Evolutionary conservation across 805 yeast species (phyloP), one percentile per base, ranked within the genome.

Genomic region (Suhomyces tanzawaensis): DNA sequence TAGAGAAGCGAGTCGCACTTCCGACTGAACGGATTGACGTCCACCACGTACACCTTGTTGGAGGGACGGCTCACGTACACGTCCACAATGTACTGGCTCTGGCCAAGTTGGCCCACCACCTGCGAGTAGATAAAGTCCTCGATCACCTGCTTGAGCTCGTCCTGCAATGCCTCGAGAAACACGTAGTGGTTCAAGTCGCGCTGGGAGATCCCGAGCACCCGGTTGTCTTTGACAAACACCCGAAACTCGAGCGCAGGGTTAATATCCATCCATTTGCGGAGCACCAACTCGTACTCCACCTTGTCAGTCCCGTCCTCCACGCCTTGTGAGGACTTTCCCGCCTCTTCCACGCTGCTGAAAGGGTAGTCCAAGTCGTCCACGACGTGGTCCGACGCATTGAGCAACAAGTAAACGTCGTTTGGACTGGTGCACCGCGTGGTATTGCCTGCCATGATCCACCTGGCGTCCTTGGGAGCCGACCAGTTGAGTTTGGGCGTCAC

Each of bases 391-490:
- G 96, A 87, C 1, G 96, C 80, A 52, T 91, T 91, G 37, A 93
- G 62, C 7, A 93, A 61, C 33, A 93, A 58, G 46, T 89, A 93
- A 0, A 93, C 63, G 47, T 93, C 99, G 26, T 81, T 74, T 0
- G 83, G 79, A 22, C 72, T 74, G 12, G 64, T 69, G 53, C 98
- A 90, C 52, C 77, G 74, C 74, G 84, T 75, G 3, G 86, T 73
- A 51, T 87, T 85, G 22, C 84, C 79, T 2, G 93, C 74, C 52
- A 85, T 64, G 15, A 93, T 91, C 99, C 98, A 93, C 0, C 81
- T 76, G 1, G 98, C 86, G 62, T 93, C 99, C 54, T 81, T 82
- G 1, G 99, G 99, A 1, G 96, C 85, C 1, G 97, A 88, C 99
- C 99, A 93, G 66, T 93, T 93, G 49, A 91, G 66, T 54, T 93